A percentile compares a stretch with the other conserved stretches of the same genome.
These are phyloP conservation scores for Trebouxia sp. DNA, from an alignment of 139 green algal genomes.

Conservation along the genomic window DNA sequence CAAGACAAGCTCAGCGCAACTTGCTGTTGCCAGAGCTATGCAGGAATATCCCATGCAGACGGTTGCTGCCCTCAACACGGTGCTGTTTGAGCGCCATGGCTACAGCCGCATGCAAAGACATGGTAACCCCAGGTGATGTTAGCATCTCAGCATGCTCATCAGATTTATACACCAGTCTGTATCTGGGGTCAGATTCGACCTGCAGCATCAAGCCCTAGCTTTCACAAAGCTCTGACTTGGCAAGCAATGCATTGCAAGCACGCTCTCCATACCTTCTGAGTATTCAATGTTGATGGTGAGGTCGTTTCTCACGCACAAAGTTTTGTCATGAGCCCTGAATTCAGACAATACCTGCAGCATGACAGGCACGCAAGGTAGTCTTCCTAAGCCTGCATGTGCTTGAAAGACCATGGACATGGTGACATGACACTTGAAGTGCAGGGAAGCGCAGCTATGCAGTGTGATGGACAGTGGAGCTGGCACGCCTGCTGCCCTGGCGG, in stretches of 20 bases:
- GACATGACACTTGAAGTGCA: too few species aligned
- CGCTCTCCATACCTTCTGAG: background rate
- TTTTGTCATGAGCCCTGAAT: too few species aligned
- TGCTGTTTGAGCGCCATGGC: conserved; percentile 65
- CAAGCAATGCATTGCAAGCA: background rate
- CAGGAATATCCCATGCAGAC: conserved; percentile 29
- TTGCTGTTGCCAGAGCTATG: background rate
- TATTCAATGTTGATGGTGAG: too few species aligned
- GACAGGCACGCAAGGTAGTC: too few species aligned
- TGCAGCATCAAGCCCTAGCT: background rate
- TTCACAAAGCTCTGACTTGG: background rate
- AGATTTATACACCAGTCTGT: background rate
- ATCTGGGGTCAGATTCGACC: background rate
- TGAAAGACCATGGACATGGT: too few species aligned
- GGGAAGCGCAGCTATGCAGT: conserved; percentile 50
- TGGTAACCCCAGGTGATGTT: conserved; percentile 44
- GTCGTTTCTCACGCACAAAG: too few species aligned
- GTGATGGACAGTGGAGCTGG: conserved; percentile 63
- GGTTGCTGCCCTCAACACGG: conserved; percentile 56
- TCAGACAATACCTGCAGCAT: too few species aligned
- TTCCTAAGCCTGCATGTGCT: too few species aligned
- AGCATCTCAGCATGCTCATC: background rate
- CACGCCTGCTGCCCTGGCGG: conserved; percentile 51
- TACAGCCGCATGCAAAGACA: conserved; percentile 60
- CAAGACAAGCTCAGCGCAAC: too few species aligned